Evolutionary conservation across 2,329 filamentous ascomycete species (phyloP).

Genomic region (Grosmannia clavigera): DNA sequence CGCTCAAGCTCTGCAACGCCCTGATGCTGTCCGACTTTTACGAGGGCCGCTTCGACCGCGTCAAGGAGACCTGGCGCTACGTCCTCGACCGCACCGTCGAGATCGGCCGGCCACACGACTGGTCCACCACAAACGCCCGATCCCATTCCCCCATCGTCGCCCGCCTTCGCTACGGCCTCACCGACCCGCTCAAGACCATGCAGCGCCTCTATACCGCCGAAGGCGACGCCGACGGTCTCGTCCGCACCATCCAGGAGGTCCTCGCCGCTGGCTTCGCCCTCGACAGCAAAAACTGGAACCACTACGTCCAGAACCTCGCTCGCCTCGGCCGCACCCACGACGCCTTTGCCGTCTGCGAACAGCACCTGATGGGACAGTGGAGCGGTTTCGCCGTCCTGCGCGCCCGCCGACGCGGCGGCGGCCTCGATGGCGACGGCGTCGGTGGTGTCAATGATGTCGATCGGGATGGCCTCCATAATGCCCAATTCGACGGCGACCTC

Average conservation of each 20-base stretch:
- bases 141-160: conserved; percentile 22
- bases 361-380: conserved; percentile 66
- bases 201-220: conserved; percentile 29
- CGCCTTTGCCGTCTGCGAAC: conserved; percentile 66
- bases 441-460: no score
- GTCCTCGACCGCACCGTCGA: conserved; percentile 40
- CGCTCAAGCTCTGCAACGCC: conserved; percentile 44
- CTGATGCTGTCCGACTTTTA: conserved; percentile 56
- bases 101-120: conserved; percentile 23
- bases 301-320: conserved; percentile 57
- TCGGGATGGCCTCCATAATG: no score
- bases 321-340: conserved; percentile 44
- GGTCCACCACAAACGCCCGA: conserved; percentile 5
- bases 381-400: conserved; percentile 50
- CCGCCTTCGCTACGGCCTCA: conserved; percentile 39
- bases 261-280: conserved; percentile 57
- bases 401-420: neutral
- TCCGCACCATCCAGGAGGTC: conserved; percentile 37
- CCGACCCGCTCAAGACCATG: conserved; percentile 36
- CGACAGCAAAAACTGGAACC: conserved; percentile 71
- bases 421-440: neutral
- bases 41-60: conserved; percentile 43
- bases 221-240: conserved; percentile 34
- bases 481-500: no score
- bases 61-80: conserved; percentile 55